Evolutionary conservation across 345 rosid species (phyloP).

Genomic region (Hypericum perforatum): DNA sequence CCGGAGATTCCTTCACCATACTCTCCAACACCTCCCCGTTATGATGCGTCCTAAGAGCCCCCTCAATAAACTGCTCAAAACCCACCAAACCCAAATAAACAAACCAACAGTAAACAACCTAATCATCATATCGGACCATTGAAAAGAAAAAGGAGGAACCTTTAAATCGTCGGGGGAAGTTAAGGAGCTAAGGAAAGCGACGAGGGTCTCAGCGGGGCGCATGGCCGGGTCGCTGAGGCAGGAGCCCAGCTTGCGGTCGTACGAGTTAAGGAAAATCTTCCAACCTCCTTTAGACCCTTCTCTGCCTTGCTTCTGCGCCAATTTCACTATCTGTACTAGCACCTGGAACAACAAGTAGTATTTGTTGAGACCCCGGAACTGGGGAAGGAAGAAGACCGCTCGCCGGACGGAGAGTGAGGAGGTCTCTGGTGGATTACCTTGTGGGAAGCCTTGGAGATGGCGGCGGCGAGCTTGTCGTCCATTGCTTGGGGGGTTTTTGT

Average conservation of each 20-base stretch:
- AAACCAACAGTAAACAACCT: neutral
- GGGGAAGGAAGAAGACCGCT: neutral
- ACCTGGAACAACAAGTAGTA: neutral
- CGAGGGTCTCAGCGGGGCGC: neutral
- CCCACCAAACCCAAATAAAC: neutral
- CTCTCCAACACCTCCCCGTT: neutral
- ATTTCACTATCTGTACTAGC: constrained; percentile 7
- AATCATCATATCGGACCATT: neutral
- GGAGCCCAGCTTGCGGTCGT: constrained; percentile 3
- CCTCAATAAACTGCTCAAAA: constrained; percentile 1
- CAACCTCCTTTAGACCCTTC: constrained; percentile 6
- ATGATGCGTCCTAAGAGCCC: neutral
- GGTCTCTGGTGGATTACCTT: neutral
- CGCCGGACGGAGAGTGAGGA: neutral
- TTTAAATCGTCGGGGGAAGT: neutral
- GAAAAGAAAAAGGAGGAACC: neutral
- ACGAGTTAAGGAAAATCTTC: constrained; percentile 5
- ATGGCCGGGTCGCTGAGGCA: constrained; percentile 6
- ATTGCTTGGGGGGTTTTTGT: too few relatives aligned
- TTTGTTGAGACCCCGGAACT: neutral
- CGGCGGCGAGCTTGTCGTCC: constrained; percentile 5
- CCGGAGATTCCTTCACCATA: neutral
- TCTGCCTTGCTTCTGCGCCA: constrained; percentile 4
- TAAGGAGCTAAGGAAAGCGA: constrained; percentile 6
- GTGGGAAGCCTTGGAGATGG: neutral